A percentile compares a stretch with the other conserved stretches of the same genome.
These are phyloP conservation scores for Oryza officinalis DNA, from an alignment of 176 grass and related monocot genomes.

Conservation along the genomic window DNA sequence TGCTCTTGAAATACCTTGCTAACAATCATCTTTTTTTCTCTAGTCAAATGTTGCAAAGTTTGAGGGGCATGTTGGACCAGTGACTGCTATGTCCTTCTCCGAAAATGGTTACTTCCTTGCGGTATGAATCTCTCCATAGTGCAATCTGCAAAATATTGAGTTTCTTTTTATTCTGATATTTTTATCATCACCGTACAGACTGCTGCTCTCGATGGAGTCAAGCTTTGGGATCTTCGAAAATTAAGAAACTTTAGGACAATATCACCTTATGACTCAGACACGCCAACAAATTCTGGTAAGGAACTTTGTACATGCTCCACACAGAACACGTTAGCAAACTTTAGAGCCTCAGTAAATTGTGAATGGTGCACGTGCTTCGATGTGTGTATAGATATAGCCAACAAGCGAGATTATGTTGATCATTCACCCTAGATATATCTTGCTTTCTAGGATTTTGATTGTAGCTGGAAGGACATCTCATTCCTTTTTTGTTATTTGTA, in stretches of 20 bases:
- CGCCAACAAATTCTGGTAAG: slow-evolving; percentile 89
- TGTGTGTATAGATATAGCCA: not conserved
- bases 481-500: slow-evolving; percentile 6
- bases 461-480: not conserved
- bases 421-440: not conserved
- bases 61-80: slow-evolving; percentile 84
- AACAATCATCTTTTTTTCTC: slow-evolving; percentile 35
- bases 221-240: slow-evolving; percentile 99
- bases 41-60: slow-evolving; percentile 91
- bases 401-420: not conserved
- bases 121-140: slow-evolving; percentile 51
- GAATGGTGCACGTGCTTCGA: slow-evolving; percentile 3
- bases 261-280: slow-evolving; percentile 83
- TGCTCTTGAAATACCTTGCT: slow-evolving; percentile 34
- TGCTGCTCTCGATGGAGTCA: slow-evolving; percentile 94
- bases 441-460: not conserved
- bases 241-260: slow-evolving; percentile 97
- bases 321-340: not conserved
- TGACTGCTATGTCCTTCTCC: slow-evolving; percentile 96
- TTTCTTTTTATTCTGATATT: slow-evolving; percentile 34
- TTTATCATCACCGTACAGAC: slow-evolving; percentile 51
- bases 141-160: not conserved
- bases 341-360: slow-evolving; percentile 19
- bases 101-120: slow-evolving; percentile 99
- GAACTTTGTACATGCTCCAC: not conserved